These are phyloP conservation scores for Tillandsia fasciculata DNA, from an alignment of 176 grass and related monocot species.

Conservation along the genomic window DNA sequence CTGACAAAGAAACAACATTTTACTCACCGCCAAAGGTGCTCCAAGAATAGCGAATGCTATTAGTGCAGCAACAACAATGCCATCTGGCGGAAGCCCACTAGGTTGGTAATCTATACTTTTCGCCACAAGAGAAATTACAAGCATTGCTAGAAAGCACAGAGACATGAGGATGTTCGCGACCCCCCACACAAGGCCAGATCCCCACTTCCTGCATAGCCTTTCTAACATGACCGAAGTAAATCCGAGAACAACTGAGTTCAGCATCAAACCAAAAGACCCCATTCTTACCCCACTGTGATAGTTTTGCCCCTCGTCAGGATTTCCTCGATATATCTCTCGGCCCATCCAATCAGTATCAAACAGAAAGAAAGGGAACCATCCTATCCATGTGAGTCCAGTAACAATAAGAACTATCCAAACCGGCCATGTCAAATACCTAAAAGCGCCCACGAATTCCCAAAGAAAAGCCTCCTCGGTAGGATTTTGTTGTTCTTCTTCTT, in stretches of 20 bases:
- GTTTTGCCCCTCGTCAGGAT: conserved; percentile 32
- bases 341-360: conserved; percentile 99
- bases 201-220: conserved; percentile 79
- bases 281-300: conserved; percentile 86
- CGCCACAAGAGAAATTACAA: conserved; percentile 70
- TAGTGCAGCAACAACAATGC: conserved; percentile 62
- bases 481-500: conserved; percentile 20
- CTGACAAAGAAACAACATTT: background rate
- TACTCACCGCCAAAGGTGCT: conserved; percentile 57
- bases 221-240: conserved; percentile 72
- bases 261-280: conserved; percentile 76
- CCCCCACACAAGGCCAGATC: conserved; percentile 87
- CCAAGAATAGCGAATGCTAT: conserved; percentile 78
- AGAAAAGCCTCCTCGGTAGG: conserved; percentile 70
- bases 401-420: conserved; percentile 88
- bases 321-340: conserved; percentile 70
- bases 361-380: conserved; percentile 88
- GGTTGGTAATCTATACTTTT: conserved; percentile 53
- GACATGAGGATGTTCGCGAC: conserved; percentile 88
- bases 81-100: conserved; percentile 42
- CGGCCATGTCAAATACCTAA: conserved; percentile 71
- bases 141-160: conserved; percentile 84
- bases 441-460: conserved; percentile 78
- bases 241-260: conserved; percentile 83
- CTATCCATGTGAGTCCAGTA: conserved; percentile 87